Conservation (phyloP, 75 land plant genomes). For the Sequoia sempervirens region DNA sequence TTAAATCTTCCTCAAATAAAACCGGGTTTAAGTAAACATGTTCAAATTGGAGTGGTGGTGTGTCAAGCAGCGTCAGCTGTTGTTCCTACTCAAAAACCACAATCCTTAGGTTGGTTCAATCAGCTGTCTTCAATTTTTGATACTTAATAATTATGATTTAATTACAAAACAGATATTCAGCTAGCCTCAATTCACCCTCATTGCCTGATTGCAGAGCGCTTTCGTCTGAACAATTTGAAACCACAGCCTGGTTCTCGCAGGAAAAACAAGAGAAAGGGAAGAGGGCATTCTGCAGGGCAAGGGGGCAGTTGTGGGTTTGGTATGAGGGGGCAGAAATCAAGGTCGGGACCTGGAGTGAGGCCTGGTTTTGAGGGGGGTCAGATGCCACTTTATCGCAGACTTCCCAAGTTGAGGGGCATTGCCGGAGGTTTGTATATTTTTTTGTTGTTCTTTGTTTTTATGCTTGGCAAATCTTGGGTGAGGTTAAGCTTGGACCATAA, state of each 20-base stretch:
- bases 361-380: constrained; percentile 97
- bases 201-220: constrained; percentile 29
- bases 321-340: constrained; percentile 97
- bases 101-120: not conserved
- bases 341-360: constrained; percentile 93
- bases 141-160: not conserved
- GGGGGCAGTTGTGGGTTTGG: constrained; percentile 98
- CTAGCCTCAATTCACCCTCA: not conserved
- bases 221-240: constrained; percentile 69
- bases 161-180: not conserved
- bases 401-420: constrained; percentile 90
- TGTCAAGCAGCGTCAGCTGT: not conserved
- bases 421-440: constrained; percentile 67
- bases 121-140: not conserved
- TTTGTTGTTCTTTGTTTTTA: not conserved
- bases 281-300: constrained; percentile 89
- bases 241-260: constrained; percentile 96
- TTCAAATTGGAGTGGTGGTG: not conserved
- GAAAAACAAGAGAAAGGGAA: constrained; percentile 86
- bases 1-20: not conserved
- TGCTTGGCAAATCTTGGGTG: not conserved
- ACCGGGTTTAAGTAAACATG: not conserved
- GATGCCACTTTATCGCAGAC: constrained; percentile 85
- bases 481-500: not conserved
- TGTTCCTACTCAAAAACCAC: not conserved